Evolutionary conservation across 345 rosid species (phyloP), one percentile per base, ranked within the genome.

Genomic region (Limnanthes douglasii): DNA sequence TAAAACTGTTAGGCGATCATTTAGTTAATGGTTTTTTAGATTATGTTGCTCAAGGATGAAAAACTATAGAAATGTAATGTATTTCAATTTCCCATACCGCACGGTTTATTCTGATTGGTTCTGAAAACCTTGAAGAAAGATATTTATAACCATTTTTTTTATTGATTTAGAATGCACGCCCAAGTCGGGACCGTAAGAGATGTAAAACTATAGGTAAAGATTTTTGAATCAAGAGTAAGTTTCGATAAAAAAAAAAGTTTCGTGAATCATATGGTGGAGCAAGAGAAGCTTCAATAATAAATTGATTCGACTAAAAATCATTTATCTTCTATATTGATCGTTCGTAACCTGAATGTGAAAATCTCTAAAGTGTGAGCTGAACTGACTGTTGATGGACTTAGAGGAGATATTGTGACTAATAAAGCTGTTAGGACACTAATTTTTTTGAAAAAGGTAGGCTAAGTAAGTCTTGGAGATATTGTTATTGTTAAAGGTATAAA

Each of bases 11-110:
- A 57, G 97, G 83, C 45, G 97, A 88, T 46, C 97, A 88, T 51
- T 72, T 88, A 31, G 97, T 88, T 18, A 95, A 88, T 52, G 97
- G 78, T 45, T 86, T 83, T 49, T 52, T 86, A 45, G 92, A 86
- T 65, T 86, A 94, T 0, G 94, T 94, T 45, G 97, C 97, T 12
- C 81, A 92, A 0, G 93, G 97, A 27, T 86, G 94, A 94, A 86
- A 86, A 59, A 86, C 92, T 0, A 86, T 86, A 19, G 97, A 86
- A 48, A 72, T 94, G 61, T 94, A 86, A 60, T 94, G 96, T 40
- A 78, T 86, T 31, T 86, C 96, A 4, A 78, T 81, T 33, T 81
- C 94, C 26, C 96, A 86, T 35, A 92, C 94, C 1, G 96, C 96
- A 20, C 72, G 92, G 33, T 86, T 86, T 58, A 86, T 86, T 51